These are phyloP conservation scores for Cucurbita pepo DNA, from an alignment of 306 rosid genomes.

Conservation along the genomic window DNA sequence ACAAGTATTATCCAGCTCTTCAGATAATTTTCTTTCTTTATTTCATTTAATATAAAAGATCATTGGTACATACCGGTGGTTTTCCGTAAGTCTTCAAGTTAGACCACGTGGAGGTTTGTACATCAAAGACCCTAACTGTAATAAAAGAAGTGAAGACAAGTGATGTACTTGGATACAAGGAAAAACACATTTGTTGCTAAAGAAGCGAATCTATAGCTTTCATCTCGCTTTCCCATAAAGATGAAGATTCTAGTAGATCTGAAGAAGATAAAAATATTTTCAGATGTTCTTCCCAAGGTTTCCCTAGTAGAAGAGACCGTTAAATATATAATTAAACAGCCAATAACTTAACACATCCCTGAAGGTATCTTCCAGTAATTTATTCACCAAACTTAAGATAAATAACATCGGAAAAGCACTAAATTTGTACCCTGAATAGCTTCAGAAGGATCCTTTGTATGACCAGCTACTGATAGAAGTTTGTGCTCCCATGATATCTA, in stretches of 20 bases:
- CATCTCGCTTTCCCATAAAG: background rate
- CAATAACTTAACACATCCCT: background rate
- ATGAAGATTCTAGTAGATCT: background rate
- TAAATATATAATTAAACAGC: background rate
- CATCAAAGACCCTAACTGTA: constrained; percentile 63
- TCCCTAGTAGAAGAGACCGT: background rate
- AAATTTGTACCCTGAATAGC: constrained; percentile 49
- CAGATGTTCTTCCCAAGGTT: background rate
- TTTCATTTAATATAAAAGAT: background rate
- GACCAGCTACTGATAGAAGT: constrained; percentile 76
- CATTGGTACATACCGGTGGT: constrained; percentile 50
- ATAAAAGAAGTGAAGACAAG: constrained; percentile 2
- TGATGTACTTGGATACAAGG: constrained; percentile 2
- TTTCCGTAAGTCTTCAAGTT: constrained; percentile 67
- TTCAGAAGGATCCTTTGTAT: constrained; percentile 69
- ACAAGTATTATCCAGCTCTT: background rate
- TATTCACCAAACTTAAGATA: background rate
- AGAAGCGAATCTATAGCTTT: background rate
- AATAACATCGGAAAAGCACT: background rate
- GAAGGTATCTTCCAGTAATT: background rate
- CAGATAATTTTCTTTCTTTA: background rate
- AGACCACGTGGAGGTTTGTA: constrained; percentile 66
- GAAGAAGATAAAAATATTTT: background rate
- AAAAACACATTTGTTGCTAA: background rate
- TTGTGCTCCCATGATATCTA: constrained; percentile 78